These are phyloP conservation scores for Sanghuangporus sanghuang DNA, from an alignment of 1,284 basidiomycete species.

Conservation along the genomic window DNA sequence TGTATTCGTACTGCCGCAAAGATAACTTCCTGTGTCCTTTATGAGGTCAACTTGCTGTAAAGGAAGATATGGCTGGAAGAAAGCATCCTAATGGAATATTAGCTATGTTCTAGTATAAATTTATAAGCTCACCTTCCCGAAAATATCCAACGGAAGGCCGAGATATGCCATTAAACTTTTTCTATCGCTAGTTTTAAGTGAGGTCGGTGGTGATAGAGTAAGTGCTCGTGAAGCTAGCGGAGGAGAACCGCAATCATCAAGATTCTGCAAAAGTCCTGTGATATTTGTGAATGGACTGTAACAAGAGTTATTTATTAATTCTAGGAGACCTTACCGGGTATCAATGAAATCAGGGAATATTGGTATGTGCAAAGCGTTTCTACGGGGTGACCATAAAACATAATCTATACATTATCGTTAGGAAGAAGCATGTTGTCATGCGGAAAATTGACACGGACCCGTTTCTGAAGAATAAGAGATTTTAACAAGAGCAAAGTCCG, in stretches of 20 bases:
- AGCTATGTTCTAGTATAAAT: neutral
- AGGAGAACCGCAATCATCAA: slow-evolving; percentile 93
- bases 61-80: slow-evolving; percentile 98
- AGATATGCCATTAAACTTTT: slow-evolving; percentile 89
- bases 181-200: slow-evolving; percentile 84
- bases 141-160: slow-evolving; percentile 85
- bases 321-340: slow-evolving; percentile 53
- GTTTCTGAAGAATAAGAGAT: slow-evolving; percentile 88
- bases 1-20: slow-evolving; percentile 92
- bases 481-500: slow-evolving; percentile 93
- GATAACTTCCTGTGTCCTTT: slow-evolving; percentile 74
- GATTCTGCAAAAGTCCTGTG: slow-evolving; percentile 74
- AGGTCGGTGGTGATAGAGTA: slow-evolving; percentile 68
- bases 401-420: slow-evolving; percentile 52
- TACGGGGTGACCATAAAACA: slow-evolving; percentile 97
- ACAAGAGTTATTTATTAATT: neutral
- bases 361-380: slow-evolving; percentile 96
- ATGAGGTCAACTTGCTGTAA: slow-evolving; percentile 93
- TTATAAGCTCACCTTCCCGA: slow-evolving; percentile 57
- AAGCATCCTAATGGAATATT: slow-evolving; percentile 57
- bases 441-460: slow-evolving; percentile 41
- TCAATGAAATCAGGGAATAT: slow-evolving; percentile 85
- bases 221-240: slow-evolving; percentile 69
- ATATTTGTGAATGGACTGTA: neutral
- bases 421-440: neutral